Base-by-base conservation (phyloP, 768 basidiomycete genomes). In the Leucocoprinus leucothites region DNA sequence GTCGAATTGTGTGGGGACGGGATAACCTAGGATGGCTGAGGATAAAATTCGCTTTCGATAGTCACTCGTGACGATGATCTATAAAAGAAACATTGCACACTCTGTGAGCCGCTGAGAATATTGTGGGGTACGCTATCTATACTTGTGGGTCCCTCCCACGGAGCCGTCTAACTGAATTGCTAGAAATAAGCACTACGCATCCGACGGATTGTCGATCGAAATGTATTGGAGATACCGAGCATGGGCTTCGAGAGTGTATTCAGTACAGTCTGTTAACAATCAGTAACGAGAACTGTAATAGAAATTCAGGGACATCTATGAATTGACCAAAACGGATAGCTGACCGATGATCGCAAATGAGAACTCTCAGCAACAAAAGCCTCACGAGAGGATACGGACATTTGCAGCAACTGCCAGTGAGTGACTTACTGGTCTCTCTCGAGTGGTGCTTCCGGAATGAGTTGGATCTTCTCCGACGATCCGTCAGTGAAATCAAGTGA, bases 71-170 rank as follows among this genome's bases (percentile, higher is more conserved):
- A 42, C 40, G 31, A n/a, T 38, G 21, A 18, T 9, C 34, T 25
- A 25, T 4, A 3, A 16, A 25, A 26, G 2, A 24, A 46, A 28
- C 24, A 24, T 14, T 13, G 22, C 1, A 8, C 24, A 9, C 9
- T 22, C 40, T 41, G 16, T 41, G 40, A 19, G 9, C 47, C 31
- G 31, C 31, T 35, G 21, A 50, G 48, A 21, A 38, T 22, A 7
- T 4, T 40, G 47, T 40, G 18, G n/a, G 31, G 42, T n/a, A n/a
- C 14, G 4, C 38, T 22, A 28, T 45, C 52, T 53, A 53, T 53
- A 25, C 35, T 35, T 46, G 52, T 46, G 34, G 44, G 52, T 45
- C 43, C 52, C 24, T 36, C 44, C 19, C 51, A 52, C 51, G 51
- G 42, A 52, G 28, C 40, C 22, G n/a, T 21, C 34, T 21, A 46